Evolutionary conservation across 2,329 filamentous ascomycete species (phyloP), one percentile per base, ranked within the genome.

Genomic region (Curvularia verruculosa): DNA sequence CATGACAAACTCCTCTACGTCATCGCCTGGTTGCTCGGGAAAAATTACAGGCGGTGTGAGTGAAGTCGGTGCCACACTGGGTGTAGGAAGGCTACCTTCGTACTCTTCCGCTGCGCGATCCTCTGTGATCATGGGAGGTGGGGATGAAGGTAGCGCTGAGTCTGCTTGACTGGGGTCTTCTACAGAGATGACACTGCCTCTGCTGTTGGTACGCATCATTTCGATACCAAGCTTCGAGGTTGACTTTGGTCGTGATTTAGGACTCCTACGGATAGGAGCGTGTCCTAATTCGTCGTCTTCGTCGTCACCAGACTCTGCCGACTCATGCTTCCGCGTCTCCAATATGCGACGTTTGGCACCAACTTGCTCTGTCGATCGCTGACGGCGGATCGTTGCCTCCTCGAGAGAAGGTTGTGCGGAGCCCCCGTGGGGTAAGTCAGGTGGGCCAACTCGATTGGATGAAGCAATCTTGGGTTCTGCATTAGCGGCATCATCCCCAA

Each of bases 171-270:
- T 64, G 49, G 79, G 61, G 45, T 82, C 80, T 43, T 83, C 81
- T 26, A 79, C 73, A 7, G 80, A 82, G 44, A 83, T 78, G 39
- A 82, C 85, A 70, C 93, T 96, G 47, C 96, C 94, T 67, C 94
- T 89, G 71, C 92, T 96, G 75, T 96, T 96, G 19, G 94, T 96
- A 46, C 94, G 87, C 91, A 97, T 94, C 94, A 98, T 97, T 76
- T 98, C 94, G 48, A 92, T 95, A 1, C 92, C 92, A 1, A 98
- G 84, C 76, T 96, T 97, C 0, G 92, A 96, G 52, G 75, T 76
- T 2, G 78, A 77, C 50, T 80, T 80, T 13, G 77, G 71, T n/a
- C 77, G 71, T 15, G 77, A 70, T 57, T 75, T 78, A 81, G 67
- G 83, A 75, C 76, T 89, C 77, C 78, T 78, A 59, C 79, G 81